Base-by-base conservation (phyloP, 192 early-diverging fungal species). In the Glomus cerebriforme region DNA sequence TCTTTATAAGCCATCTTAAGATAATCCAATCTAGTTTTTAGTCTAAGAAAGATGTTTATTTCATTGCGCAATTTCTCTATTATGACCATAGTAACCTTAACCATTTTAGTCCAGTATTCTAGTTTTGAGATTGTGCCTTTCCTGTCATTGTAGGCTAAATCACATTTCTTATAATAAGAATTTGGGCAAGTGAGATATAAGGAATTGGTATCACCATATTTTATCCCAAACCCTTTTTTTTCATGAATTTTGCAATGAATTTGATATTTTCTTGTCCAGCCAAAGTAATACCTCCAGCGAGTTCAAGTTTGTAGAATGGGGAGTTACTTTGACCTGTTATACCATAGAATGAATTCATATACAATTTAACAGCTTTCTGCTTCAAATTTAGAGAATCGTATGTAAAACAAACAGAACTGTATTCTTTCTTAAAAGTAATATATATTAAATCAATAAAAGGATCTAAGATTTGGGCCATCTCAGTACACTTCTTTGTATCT, bases 311-410 rank as follows among this genome's bases (percentile, higher is more conserved):
- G 22, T 54, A 73, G 24, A 73, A 73, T 5, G 24, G 47, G 22
- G 47, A 73, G 39, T 2, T 2, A 47, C 27, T 73, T 8, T 54
- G 19, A 43, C 43, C 71, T 54, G 47, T 35, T 47, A 45, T 2
- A 73, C 26, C 24, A 45, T 73, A 73, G 19, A 72, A 72, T 43
- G 24, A 34, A 45, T 73, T 73, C 43, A 73, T 73, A 73, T 47
- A 73, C n/a, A 73, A 19, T 47, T 73, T 73, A 22, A 73, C 2
- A 2, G 71, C 71, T 9, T 45, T 43, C 27, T 73, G 47, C 34
- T 73, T 54, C 26, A 24, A 43, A 35, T 73, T 24, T 27, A 58
- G 5, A 17, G 22, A 73, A n/a, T n/a, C 26, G 1, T 73, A 73
- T 7, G 22, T 24, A 22, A 54, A 73, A 31, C 43, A 69, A 10